Conservation (phyloP, 2,329 filamentous ascomycete genomes). For the Penicillium sp. region DNA sequence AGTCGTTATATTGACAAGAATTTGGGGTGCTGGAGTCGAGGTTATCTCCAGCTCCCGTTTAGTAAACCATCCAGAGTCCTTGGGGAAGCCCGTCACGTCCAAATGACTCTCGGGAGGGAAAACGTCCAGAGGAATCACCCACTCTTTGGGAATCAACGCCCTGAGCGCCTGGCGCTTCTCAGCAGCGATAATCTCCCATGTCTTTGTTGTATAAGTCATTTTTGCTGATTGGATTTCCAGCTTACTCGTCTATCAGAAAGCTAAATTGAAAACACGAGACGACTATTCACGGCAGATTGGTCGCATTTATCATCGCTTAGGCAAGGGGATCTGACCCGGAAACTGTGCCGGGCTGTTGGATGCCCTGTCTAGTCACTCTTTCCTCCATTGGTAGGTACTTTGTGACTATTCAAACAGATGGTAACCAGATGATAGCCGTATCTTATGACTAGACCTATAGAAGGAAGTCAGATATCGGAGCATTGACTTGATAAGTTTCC, state of each 20-base stretch:
- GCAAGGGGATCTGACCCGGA: neutral
- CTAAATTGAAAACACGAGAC: neutral
- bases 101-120: neutral
- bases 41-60: neutral
- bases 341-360: neutral
- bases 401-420: neutral
- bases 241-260: neutral
- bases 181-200: constrained; percentile 48
- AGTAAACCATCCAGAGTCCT: neutral
- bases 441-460: neutral
- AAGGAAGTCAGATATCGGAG: neutral
- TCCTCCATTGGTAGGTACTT: neutral
- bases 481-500: constrained; percentile 8
- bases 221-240: neutral
- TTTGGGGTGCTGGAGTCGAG: neutral
- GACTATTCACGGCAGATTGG: neutral
- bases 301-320: neutral
- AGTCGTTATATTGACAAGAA: neutral
- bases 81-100: neutral
- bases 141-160: constrained; percentile 59
- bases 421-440: neutral
- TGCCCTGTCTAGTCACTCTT: neutral
- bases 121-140: constrained; percentile 52
- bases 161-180: constrained; percentile 47
- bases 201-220: constrained; percentile 21